Base-by-base conservation (phyloP, 306 rosid genomes). In the Trichosanthes truncata region DNA sequence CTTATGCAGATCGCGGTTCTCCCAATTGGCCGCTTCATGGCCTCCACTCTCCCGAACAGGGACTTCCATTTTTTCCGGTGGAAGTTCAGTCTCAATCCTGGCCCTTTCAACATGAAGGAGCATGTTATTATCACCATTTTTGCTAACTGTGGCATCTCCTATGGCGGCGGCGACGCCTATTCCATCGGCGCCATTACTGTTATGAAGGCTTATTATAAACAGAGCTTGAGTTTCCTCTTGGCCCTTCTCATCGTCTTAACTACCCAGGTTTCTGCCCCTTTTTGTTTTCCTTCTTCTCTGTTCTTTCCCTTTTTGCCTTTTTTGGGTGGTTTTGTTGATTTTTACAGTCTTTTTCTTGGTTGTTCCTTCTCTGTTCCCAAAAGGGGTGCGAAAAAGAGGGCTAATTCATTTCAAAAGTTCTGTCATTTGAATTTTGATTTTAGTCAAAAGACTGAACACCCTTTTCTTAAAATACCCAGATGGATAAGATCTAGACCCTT, bases 101-200 rank as follows among this genome's bases (percentile, higher is more conserved):
- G 97, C 0, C 97, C 98, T 0, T 96, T 96, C 69, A 96, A 96
- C 72, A 91, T 96, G 86, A 96, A 96, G 82, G 99, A 96, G 80
- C 99, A 96, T 55, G 99, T 96, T 29, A 90, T 96, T 71, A 90
- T 96, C 80, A 93, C 98, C 83, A 89, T 96, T 31, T 93, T 96
- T 36, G 99, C 99, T 1, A 95, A 95, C 21, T 95, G 97, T 29
- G 97, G 97, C 1, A 87, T 95, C 3, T 88, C 98, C 13, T 10
- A 21, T 38, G 99, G 99, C n/a, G 98, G 99, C 0, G 99, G 99
- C 45, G 99, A 96, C 78, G 98, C 97, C 43, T 96, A 96, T 83
- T 96, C 98, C 68, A 96, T 91, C 79, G 99, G 99, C 23, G 98
- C 99, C 73, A 96, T 96, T 81, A 91, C 98, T 33, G 91, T 96